Base-by-base conservation (phyloP, 2,329 filamentous ascomycete genomes). In the Chaetomiaceae sp. region DNA sequence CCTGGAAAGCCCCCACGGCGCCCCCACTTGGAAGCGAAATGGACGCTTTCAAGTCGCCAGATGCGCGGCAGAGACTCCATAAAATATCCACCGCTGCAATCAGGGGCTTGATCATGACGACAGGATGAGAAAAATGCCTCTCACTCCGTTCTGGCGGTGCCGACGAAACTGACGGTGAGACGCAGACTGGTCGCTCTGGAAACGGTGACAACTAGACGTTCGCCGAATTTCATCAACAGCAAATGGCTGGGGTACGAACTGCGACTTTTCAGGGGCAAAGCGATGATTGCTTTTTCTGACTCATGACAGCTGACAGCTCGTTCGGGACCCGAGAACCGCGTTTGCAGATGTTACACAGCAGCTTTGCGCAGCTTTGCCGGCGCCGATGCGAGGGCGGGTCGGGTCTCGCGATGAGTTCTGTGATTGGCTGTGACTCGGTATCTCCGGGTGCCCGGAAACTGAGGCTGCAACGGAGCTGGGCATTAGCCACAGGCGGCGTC, bases 11-110 rank as follows among this genome's bases (percentile, higher is more conserved):
- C 61, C 62, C 63, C 62, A 63, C 57, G 55, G 44, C 19, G 54
- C 56, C 61, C 60, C 64, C 64, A 65, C 63, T 61, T 58, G 20
- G 54, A 50, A 48, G 52, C 56, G 50, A 47, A 53, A 55, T 38
- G 14, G 20, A n/a, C 36, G 44, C 17, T 34, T 40, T 19, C 52
- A 33, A 63, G 51, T 58, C 51, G 60, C 44, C 44, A 22, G 29
- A 14, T 12, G 12, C 6, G 22, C 38, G 20, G 22, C 19, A 22
- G 8, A 20, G 38, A 27, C 17, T 47, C 54, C 51, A 57, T 47
- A 20, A 8, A 17, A 34, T 40, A 53, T 51, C 54, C 43, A 55
- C 51, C 14, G 27, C 23, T 34, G 33, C 47, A 22, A n/a, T 42
- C 39, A 56, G 54, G 53, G 48, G 53, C 53, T 47, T 37, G 48